These are phyloP conservation scores for Aurantiochytrium sp. DNA, from an alignment of 108 stramenopile genomes.

Conservation along the genomic window DNA sequence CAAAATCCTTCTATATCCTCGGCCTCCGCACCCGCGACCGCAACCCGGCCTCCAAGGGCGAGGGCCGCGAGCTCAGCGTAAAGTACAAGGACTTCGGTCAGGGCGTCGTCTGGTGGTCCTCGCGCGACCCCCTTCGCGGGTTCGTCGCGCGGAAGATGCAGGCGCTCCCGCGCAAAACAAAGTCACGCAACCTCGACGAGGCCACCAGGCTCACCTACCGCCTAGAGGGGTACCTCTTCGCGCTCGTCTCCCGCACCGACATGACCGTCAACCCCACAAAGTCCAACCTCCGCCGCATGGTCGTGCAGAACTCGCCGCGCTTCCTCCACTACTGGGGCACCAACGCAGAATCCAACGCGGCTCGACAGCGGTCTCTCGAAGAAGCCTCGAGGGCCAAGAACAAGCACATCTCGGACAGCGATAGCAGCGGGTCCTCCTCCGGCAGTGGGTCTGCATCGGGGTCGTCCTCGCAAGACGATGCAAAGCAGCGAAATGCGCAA, in stretches of 20 bases:
- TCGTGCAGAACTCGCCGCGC: background rate
- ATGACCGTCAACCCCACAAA: background rate
- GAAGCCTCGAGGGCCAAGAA: background rate
- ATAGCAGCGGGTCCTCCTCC: background rate
- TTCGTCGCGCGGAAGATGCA: background rate
- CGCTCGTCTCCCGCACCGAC: background rate
- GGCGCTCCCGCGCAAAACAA: slow-evolving; percentile 1
- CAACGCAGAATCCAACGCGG: background rate
- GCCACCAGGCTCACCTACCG: background rate
- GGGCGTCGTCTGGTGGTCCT: background rate
- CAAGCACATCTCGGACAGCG: background rate
- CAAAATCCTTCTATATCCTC: background rate
- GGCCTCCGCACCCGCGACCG: background rate
- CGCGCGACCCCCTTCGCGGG: background rate
- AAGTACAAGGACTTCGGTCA: slow-evolving; percentile 27
- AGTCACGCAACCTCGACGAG: background rate
- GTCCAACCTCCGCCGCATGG: background rate
- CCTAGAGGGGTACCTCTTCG: background rate
- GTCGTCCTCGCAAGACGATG: background rate
- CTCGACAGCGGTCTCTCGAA: background rate
- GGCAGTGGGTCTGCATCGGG: background rate
- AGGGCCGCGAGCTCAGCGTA: background rate
- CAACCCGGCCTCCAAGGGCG: background rate
- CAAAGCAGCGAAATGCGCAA: no score
- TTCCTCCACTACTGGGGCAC: background rate